These are phyloP conservation scores for Crithidia mellificae DNA, from an alignment of 208 protist genomes.

Conservation along the genomic window DNA sequence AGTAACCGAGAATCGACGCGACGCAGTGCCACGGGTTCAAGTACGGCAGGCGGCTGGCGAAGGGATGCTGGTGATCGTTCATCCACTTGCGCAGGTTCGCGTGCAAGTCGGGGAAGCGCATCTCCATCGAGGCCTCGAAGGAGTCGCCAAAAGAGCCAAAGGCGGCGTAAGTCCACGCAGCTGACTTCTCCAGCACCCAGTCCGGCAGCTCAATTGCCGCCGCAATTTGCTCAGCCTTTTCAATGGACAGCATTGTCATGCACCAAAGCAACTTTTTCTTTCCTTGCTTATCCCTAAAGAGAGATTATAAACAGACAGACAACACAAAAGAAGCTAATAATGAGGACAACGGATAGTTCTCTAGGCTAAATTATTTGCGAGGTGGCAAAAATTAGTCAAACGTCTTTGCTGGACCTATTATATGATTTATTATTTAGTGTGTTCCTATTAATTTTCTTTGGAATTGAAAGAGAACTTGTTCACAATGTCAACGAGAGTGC, in stretches of 20 bases:
- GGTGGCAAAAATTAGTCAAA: background rate
- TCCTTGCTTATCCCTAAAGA: background rate
- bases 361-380: background rate
- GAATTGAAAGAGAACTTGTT: background rate
- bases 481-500: too few species aligned
- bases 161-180: conserved; percentile 26
- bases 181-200: conserved; percentile 36
- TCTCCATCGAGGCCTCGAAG: conserved; percentile 39
- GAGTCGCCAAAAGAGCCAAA: conserved; percentile 32
- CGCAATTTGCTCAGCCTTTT: conserved; percentile 39
- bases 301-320: background rate
- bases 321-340: conserved; percentile 5
- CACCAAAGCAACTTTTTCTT: background rate
- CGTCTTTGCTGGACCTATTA: background rate
- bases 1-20: conserved; percentile 52
- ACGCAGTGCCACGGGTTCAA: conserved; percentile 53
- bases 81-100: conserved; percentile 21
- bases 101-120: conserved; percentile 31
- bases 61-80: conserved; percentile 42
- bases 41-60: conserved; percentile 53
- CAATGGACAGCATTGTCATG: conserved; percentile 37
- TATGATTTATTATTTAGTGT: background rate
- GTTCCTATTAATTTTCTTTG: too few species aligned
- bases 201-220: conserved; percentile 63
- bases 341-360: background rate